Conservation (phyloP, 805 yeast genomes). For the Kuraishia piskuri region DNA sequence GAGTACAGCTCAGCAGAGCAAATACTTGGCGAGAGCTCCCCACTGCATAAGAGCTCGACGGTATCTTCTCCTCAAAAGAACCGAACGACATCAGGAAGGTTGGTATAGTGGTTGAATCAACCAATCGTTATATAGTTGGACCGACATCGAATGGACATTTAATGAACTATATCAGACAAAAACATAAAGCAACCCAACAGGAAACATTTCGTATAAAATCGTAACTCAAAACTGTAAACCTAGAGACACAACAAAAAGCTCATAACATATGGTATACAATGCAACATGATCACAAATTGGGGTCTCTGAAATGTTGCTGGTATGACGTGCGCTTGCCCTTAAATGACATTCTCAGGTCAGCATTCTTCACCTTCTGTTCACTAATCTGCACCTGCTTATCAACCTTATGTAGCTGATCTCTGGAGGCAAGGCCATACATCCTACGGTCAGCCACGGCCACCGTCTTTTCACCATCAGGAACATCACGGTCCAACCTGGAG, state of each 20-base stretch:
- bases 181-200: background rate
- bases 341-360: slow-evolving; percentile 17
- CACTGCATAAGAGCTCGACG: slow-evolving; percentile 11
- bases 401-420: slow-evolving; percentile 42
- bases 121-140: background rate
- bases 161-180: background rate
- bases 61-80: slow-evolving; percentile 11
- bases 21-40: slow-evolving; percentile 2
- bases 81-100: background rate
- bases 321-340: background rate
- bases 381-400: slow-evolving; percentile 37
- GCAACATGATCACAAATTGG: background rate
- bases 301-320: background rate
- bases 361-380: slow-evolving; percentile 22
- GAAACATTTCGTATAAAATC: no score
- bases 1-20: background rate
- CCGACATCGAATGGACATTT: background rate
- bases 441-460: slow-evolving; percentile 20
- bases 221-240: background rate
- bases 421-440: slow-evolving; percentile 41
- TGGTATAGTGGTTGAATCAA: background rate
- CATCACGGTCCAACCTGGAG: slow-evolving; percentile 1
- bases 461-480: slow-evolving; percentile 1
- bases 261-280: no score
- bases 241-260: background rate